Base-by-base conservation (phyloP, 495 filamentous ascomycete genomes). In the Podospora didyma region DNA sequence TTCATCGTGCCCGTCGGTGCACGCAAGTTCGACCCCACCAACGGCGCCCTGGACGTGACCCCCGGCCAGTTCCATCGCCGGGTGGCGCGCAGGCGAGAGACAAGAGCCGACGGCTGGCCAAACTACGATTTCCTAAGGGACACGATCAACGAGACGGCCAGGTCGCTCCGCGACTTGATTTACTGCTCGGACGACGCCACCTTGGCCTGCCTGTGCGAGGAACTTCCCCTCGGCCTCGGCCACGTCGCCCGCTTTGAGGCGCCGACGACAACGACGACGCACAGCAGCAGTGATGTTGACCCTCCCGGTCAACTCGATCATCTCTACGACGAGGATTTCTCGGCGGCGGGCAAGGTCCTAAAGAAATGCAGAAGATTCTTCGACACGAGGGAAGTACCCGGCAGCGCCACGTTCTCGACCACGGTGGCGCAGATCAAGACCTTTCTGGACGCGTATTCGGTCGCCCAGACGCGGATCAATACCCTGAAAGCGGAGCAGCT, bases 381-480 rank as follows among this genome's bases (percentile, higher is more conserved):
- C 9, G 26, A 31, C 4, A 31, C n/a, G n/a, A n/a, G n/a, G n/a
- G n/a, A n/a, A n/a, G n/a, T n/a, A n/a, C n/a, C n/a, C n/a, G n/a
- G n/a, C n/a, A n/a, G n/a, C n/a, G n/a, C n/a, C n/a, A n/a, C n/a
- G n/a, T n/a, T n/a, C n/a, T n/a, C n/a, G n/a, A n/a, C n/a, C n/a
- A n/a, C n/a, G n/a, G n/a, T n/a, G n/a, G n/a, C n/a, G n/a, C n/a
- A n/a, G n/a, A 31, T 56, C 26, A 53, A 56, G 22, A 44, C 26
- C 11, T 56, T 61, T 14, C 16, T 61, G 23, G 48, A 19, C n/a
- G 48, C 39, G 14, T 62, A 62, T 17, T n/a, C 47, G 5, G 28
- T n/a, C 11, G 41, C 34, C 7, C 60, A 62, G 24, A 22, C 20
- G 10, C 10, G 37, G 17, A 21, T 62, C 37, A 62, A 62, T 49